A percentile compares a stretch with the other conserved stretches of the same genome.
Evolutionary conservation across 2,329 filamentous ascomycete genomes (phyloP).

Genomic region (Pestalotiopsis sp.): DNA sequence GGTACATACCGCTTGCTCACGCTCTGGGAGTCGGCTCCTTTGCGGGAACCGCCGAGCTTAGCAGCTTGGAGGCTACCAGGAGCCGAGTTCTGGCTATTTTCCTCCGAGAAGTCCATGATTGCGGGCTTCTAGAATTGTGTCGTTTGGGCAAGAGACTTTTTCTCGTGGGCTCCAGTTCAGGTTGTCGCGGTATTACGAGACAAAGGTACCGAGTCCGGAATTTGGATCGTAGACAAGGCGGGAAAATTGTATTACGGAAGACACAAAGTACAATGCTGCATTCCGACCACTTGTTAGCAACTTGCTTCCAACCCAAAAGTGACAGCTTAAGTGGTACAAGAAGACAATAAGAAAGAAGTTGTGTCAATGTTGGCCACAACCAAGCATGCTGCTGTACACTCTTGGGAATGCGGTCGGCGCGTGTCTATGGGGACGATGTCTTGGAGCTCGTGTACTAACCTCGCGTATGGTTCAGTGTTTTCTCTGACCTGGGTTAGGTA

Average conservation of each 20-base stretch:
- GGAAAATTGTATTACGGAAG: neutral
- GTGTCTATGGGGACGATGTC: neutral
- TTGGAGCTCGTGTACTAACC: neutral
- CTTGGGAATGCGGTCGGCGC: neutral
- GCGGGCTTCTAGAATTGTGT: neutral
- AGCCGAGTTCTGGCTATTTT: conserved; percentile 69
- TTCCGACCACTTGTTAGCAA: neutral
- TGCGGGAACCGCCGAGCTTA: conserved; percentile 62
- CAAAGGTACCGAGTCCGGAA: conserved; percentile 5
- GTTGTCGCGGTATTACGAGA: neutral
- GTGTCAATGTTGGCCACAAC: neutral
- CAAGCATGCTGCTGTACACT: neutral
- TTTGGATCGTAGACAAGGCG: neutral
- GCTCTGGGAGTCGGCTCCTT: conserved; percentile 68
- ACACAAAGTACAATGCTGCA: conserved; percentile 7
- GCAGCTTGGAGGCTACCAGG: conserved; percentile 63
- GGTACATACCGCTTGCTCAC: conserved; percentile 40
- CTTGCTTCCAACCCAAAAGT: neutral
- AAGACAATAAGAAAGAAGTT: neutral
- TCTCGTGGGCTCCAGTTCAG: neutral
- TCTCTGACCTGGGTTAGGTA: neutral
- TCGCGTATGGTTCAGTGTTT: neutral
- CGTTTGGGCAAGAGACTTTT: neutral
- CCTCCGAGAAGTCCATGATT: conserved; percentile 56
- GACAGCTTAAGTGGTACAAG: neutral